Evolutionary conservation across 495 filamentous ascomycete genomes (phyloP).

Genomic region (Neurospora tetraspora): DNA sequence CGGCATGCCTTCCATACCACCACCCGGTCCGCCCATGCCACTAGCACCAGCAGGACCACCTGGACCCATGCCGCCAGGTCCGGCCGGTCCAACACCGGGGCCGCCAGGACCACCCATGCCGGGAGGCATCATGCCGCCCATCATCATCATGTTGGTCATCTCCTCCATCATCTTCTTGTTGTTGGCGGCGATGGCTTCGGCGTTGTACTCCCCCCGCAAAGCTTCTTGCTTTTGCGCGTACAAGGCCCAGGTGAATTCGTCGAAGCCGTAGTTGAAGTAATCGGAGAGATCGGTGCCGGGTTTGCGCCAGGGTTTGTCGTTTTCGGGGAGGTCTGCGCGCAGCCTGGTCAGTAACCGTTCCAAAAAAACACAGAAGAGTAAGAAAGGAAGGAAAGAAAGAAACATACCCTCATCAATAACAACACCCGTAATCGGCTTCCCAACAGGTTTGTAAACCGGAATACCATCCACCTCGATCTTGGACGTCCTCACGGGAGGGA

Average conservation of each 20-base stretch:
- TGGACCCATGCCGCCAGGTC: not conserved
- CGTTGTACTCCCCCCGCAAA: conserved; percentile 56
- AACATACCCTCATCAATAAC: conserved; percentile 59
- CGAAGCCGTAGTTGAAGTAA: conserved; percentile 99
- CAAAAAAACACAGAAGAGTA: no score
- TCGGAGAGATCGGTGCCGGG: conserved; percentile 93
- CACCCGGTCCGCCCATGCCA: conserved; percentile 14
- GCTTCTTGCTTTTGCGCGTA: conserved; percentile 85
- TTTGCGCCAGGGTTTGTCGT: conserved; percentile 90
- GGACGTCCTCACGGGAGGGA: conserved; percentile 55
- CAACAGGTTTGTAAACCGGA: conserved; percentile 61
- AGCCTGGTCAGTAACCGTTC: no score
- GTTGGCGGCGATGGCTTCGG: conserved; percentile 48
- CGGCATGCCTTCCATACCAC: conserved; percentile 59
- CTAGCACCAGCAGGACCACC: not conserved
- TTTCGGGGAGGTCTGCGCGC: conserved; percentile 57
- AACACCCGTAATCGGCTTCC: conserved; percentile 74
- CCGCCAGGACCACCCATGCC: conserved; percentile 13
- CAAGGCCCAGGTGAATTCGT: conserved; percentile 96
- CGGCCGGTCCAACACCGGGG: not conserved
- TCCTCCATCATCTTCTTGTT: conserved; percentile 83
- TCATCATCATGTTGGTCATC: conserved; percentile 80
- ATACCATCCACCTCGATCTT: conserved; percentile 78
- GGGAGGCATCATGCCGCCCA: conserved; percentile 54
- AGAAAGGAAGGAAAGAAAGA: not conserved